Evolutionary conservation across 257 asterid species (phyloP).

Genomic region (Capsicum chinense): DNA sequence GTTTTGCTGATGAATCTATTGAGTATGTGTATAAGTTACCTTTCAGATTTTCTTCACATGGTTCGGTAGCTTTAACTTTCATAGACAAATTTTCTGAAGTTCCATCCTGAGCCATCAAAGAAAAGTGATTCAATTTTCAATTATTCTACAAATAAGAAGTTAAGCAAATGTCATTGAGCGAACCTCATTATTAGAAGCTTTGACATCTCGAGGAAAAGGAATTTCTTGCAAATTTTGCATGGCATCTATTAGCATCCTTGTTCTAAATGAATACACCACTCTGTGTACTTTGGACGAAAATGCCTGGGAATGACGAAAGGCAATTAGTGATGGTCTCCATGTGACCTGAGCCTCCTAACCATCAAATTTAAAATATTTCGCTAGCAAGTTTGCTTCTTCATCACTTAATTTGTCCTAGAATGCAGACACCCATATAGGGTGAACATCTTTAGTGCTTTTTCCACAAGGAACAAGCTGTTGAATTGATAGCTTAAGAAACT

Average conservation of each 20-base stretch:
- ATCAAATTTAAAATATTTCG: constrained; percentile 64
- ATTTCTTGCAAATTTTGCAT: constrained; percentile 77
- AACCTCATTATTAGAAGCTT: constrained; percentile 56
- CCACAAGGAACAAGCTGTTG: constrained; percentile 80
- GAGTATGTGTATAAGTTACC: too few relatives aligned
- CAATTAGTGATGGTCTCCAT: constrained; percentile 85
- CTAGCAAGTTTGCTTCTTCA: constrained; percentile 62
- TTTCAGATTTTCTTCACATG: too few relatives aligned
- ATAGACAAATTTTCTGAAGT: too few relatives aligned
- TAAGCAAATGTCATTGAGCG: constrained; percentile 33
- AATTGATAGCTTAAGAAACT: constrained; percentile 70
- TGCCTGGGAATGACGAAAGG: constrained; percentile 87
- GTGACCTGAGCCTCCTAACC: constrained; percentile 46
- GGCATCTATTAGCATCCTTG: constrained; percentile 76
- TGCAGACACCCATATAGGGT: constrained; percentile 43
- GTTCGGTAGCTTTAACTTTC: too few relatives aligned
- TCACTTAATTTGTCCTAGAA: constrained; percentile 56
- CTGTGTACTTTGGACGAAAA: constrained; percentile 70
- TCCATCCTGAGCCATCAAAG: too few relatives aligned
- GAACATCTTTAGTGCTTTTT: constrained; percentile 58
- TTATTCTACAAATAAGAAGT: too few relatives aligned
- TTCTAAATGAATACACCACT: constrained; percentile 77
- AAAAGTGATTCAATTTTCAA: too few relatives aligned
- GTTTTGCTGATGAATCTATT: too few relatives aligned
- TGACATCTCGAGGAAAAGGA: constrained; percentile 42